phyloP scores from a whole-genome alignment of 495 filamentous ascomycete species.

The Pseudoneurospora amorphoporcata region DNA sequence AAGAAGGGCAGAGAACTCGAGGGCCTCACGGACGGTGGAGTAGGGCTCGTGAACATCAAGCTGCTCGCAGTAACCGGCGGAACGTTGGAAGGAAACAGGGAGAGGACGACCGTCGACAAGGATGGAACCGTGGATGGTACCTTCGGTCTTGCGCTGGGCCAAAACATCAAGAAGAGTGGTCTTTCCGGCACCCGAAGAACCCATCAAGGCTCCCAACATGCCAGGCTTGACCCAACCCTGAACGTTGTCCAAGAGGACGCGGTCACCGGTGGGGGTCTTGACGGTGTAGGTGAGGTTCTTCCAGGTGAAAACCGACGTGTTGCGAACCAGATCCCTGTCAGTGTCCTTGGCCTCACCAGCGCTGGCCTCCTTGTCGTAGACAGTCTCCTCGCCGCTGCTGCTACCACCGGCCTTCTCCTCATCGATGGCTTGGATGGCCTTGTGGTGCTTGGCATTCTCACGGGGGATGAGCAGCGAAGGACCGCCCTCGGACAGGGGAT shows the following conservation, averaged over 20 bases:
- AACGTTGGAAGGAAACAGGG: slow-evolving; percentile 66
- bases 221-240: slow-evolving; percentile 74
- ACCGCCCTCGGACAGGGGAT: slow-evolving; percentile 30
- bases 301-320: slow-evolving; percentile 50
- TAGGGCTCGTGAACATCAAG: slow-evolving; percentile 74
- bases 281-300: slow-evolving; percentile 53
- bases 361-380: slow-evolving; percentile 24
- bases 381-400: slow-evolving; percentile 19
- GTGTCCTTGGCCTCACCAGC: slow-evolving; percentile 1
- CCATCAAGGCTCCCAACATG: slow-evolving; percentile 69
- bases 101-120: slow-evolving; percentile 65
- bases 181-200: slow-evolving; percentile 72
- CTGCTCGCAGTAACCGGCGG: slow-evolving; percentile 78
- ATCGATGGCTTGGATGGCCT: slow-evolving; percentile 15
- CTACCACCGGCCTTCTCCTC: slow-evolving; percentile 29
- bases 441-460: slow-evolving; percentile 19
- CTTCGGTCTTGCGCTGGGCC: slow-evolving; percentile 65
- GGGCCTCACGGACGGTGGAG: slow-evolving; percentile 69
- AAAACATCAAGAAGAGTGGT: slow-evolving; percentile 56
- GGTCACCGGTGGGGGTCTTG: slow-evolving; percentile 49
- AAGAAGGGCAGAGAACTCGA: slow-evolving; percentile 67
- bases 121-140: slow-evolving; percentile 60
- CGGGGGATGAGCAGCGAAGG: slow-evolving; percentile 24
- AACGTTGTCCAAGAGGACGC: slow-evolving; percentile 52
- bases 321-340: slow-evolving; percentile 35